Conservation (phyloP, 73 alveolate genomes). For the Paramecium caudatum region DNA sequence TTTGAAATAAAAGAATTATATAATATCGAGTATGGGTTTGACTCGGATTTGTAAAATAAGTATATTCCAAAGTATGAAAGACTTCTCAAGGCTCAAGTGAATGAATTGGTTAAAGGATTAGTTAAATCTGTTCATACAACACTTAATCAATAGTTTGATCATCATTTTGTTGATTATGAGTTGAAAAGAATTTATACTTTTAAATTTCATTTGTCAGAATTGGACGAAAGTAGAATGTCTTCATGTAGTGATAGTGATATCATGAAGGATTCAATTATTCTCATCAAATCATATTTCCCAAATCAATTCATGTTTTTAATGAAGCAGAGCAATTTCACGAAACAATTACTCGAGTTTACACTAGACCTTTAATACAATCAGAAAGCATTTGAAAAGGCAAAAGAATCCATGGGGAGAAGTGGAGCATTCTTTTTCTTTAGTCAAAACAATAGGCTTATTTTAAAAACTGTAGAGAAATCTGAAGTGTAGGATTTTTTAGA, state of each 20-base stretch:
- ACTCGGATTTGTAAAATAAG: neutral
- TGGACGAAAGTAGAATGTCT: conserved; percentile 38
- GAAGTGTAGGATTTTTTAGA: conserved; percentile 32
- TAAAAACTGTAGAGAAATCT: neutral
- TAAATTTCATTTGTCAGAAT: conserved; percentile 21
- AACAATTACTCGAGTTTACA: neutral
- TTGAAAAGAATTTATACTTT: conserved; percentile 37
- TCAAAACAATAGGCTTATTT: neutral
- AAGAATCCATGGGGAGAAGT: conserved; percentile 62
- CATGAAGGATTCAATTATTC: neutral
- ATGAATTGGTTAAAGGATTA: conserved; percentile 31
- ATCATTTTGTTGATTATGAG: neutral
- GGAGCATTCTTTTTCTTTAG: conserved; percentile 56
- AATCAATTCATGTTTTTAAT: neutral
- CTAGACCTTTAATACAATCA: conserved; percentile 8
- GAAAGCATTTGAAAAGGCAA: conserved; percentile 9
- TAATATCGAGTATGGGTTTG: conserved; percentile 2
- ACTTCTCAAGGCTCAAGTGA: neutral
- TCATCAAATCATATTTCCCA: conserved; percentile 6
- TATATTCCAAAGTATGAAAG: neutral
- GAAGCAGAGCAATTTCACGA: neutral
- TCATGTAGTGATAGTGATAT: neutral
- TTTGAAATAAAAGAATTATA: neutral
- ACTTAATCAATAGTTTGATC: neutral
- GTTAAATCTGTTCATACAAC: neutral